Conservation (phyloP, 2,329 filamentous ascomycete species). For the Colletotrichum sublineola region DNA sequence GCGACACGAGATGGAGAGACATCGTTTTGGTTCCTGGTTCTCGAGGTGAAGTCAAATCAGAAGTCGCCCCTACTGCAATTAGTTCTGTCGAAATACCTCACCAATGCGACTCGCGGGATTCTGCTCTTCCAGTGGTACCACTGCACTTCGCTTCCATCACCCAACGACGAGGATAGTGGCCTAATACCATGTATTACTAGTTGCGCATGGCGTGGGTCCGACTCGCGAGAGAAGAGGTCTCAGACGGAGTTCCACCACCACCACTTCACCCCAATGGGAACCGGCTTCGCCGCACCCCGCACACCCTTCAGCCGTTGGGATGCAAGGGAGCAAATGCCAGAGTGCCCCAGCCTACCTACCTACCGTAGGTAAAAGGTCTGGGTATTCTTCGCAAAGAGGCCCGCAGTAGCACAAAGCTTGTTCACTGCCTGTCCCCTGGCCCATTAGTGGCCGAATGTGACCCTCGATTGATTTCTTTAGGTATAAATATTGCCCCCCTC, state of each 20-base stretch:
- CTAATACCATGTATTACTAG: background rate
- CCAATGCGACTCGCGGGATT: background rate
- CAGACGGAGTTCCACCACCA: conserved; percentile 20
- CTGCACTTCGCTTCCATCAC: background rate
- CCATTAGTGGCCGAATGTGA: background rate
- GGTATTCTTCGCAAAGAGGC: conserved; percentile 10
- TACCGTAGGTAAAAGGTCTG: background rate
- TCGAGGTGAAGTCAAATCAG: background rate
- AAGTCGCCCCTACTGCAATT: background rate
- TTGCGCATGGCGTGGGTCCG: conserved; percentile 20
- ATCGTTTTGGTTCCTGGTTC: background rate
- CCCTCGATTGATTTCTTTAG: background rate
- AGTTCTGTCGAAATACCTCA: background rate
- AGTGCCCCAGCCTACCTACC: background rate
- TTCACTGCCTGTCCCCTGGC: conserved; percentile 19
- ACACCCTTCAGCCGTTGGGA: conserved; percentile 14
- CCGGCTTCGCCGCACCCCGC: conserved; percentile 28
- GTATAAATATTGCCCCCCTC: background rate
- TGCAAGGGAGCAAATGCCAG: conserved; percentile 22
- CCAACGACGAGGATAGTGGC: background rate
- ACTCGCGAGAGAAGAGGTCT: conserved; percentile 14
- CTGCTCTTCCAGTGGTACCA: background rate
- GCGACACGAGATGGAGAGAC: background rate
- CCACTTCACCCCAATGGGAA: conserved; percentile 10
- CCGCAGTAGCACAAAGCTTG: conserved; percentile 37